Evolutionary conservation across 495 filamentous ascomycete genomes (phyloP).

Genomic region (Tetracladium setigerum): DNA sequence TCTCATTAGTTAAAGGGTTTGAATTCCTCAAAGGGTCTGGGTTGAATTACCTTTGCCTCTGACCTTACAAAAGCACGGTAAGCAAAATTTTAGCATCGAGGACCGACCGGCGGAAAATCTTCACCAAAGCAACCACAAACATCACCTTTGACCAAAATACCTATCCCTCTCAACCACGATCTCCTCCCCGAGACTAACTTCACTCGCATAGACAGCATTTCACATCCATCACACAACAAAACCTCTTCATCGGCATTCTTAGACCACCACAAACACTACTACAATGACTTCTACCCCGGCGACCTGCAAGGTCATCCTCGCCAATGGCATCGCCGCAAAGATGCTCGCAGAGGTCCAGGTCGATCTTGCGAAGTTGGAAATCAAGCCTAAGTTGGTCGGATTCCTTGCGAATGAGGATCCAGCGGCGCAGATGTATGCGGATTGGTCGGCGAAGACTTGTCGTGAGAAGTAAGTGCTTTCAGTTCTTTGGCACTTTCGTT

Average conservation of each 20-base stretch:
- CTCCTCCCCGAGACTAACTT: too few relatives aligned
- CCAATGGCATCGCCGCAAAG: constrained; percentile 72
- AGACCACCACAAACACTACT: background rate
- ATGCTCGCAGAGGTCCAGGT: constrained; percentile 71
- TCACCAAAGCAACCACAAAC: background rate
- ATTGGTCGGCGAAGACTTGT: constrained; percentile 96
- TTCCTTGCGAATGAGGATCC: constrained; percentile 91
- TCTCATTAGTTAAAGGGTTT: too few relatives aligned
- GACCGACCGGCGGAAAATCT: background rate
- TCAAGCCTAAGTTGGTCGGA: constrained; percentile 72
- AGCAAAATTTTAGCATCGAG: too few relatives aligned
- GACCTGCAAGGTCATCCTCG: constrained; percentile 86
- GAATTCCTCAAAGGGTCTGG: too few relatives aligned
- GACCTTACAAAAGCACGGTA: too few relatives aligned
- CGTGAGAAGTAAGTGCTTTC: constrained; percentile 70
- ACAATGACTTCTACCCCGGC: constrained; percentile 30
- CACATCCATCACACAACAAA: too few relatives aligned
- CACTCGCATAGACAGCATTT: too few relatives aligned
- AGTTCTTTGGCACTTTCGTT: background rate
- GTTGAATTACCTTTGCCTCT: too few relatives aligned
- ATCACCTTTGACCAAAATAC: too few relatives aligned
- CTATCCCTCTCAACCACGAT: too few relatives aligned
- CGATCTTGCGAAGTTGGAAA: constrained; percentile 55
- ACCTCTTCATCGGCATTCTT: too few relatives aligned
- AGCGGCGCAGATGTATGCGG: constrained; percentile 84